phyloP scores from a whole-genome alignment of 352 stramenopile species.

The Hyphochytrium catenoides region DNA sequence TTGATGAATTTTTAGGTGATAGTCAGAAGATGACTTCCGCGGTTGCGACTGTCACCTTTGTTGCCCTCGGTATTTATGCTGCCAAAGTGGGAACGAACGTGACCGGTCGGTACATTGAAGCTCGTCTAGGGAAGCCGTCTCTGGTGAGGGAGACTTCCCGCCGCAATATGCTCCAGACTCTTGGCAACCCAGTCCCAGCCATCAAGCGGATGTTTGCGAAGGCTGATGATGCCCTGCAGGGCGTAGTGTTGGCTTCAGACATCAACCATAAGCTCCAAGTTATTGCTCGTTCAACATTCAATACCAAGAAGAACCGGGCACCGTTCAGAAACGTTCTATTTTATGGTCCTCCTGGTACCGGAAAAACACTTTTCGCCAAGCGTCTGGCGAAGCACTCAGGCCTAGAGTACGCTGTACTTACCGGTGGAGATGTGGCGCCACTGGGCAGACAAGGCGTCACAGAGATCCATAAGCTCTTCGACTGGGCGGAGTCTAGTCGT shows the following conservation, averaged over 20 bases:
- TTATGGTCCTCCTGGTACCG: constrained; percentile 89
- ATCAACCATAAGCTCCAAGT: constrained; percentile 77
- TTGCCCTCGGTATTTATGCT: constrained; percentile 88
- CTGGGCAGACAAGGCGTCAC: constrained; percentile 89
- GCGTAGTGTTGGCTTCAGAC: constrained; percentile 80
- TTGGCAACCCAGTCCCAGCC: constrained; percentile 53
- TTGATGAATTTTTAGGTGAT: constrained; percentile 80
- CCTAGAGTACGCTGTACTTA: constrained; percentile 96
- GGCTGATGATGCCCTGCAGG: constrained; percentile 74
- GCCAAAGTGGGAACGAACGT: constrained; percentile 76
- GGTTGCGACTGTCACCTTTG: constrained; percentile 71
- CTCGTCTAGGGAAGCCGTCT: constrained; percentile 83
- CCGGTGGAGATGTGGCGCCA: constrained; percentile 92
- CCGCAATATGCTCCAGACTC: constrained; percentile 46
- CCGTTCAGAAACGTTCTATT: constrained; percentile 94
- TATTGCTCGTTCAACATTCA: constrained; percentile 86
- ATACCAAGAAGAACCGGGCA: constrained; percentile 94
- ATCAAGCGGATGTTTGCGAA: constrained; percentile 64
- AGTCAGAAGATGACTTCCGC: constrained; percentile 86
- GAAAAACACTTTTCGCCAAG: constrained; percentile 98
- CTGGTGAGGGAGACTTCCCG: constrained; percentile 92
- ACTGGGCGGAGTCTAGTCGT: constrained; percentile 88
- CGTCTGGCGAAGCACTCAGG: constrained; percentile 82
- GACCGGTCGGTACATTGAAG: constrained; percentile 81
- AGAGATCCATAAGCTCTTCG: constrained; percentile 98